Conservation (phyloP, 148 eudicot species). For the Bassia scoparia region DNA sequence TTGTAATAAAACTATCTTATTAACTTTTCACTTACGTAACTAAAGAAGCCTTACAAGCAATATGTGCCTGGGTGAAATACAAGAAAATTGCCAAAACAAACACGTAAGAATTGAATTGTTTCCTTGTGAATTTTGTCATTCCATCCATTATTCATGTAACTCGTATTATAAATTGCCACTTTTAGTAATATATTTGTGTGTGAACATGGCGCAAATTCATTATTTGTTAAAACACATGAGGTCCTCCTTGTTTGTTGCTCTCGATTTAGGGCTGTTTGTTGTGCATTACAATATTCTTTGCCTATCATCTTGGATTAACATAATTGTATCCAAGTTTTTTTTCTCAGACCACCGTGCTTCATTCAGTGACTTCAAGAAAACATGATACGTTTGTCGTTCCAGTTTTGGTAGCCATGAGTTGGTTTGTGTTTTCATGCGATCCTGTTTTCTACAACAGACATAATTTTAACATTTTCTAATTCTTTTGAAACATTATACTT, state of each 20-base stretch:
- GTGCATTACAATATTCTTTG: not conserved
- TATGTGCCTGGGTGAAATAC: conserved; percentile 88
- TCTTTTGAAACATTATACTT: not conserved
- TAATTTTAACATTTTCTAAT: conserved; percentile 26
- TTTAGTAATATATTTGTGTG: not conserved
- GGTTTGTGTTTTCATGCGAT: conserved; percentile 87
- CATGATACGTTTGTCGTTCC: conserved; percentile 83
- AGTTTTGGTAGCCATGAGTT: conserved; percentile 95
- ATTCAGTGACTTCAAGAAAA: conserved; percentile 82
- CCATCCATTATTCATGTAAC: too few relatives aligned
- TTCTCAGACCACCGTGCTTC: not conserved
- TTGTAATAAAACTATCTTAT: not conserved
- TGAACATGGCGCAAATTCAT: not conserved
- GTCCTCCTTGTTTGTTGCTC: not conserved
- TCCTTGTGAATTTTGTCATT: too few relatives aligned
- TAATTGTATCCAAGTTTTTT: not conserved
- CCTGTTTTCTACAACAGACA: conserved; percentile 83
- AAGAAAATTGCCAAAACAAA: conserved; percentile 73
- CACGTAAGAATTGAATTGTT: conserved; percentile 52
- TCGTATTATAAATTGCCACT: not conserved
- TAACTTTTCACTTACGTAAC: conserved; percentile 52
- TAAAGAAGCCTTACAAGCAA: conserved; percentile 76
- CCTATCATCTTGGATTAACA: not conserved
- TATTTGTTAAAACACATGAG: not conserved
- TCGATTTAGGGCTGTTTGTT: not conserved